Evolutionary conservation across 768 basidiomycete genomes (phyloP).

Genomic region (Scleroderma citrinum): DNA sequence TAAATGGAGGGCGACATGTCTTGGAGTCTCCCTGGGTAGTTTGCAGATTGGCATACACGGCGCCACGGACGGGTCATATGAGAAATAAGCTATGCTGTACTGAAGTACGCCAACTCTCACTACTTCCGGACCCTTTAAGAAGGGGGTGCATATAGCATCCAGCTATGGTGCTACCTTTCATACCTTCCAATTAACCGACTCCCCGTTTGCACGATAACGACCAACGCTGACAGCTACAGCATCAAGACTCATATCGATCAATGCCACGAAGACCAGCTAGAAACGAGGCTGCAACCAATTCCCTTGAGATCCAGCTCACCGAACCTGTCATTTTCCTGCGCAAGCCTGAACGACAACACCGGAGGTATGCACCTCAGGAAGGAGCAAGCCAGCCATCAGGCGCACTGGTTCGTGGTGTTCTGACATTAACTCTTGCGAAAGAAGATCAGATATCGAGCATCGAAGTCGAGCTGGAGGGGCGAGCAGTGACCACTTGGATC

Average conservation of each 20-base stretch:
- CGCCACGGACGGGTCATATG: too few species aligned
- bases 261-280: neutral
- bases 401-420: constrained; percentile 58
- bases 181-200: too few species aligned
- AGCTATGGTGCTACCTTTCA: too few species aligned
- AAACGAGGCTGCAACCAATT: constrained; percentile 19
- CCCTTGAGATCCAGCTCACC: constrained; percentile 54
- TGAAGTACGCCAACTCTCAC: too few species aligned
- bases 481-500: constrained; percentile 68
- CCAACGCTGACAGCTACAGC: neutral
- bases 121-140: too few species aligned
- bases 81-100: too few species aligned
- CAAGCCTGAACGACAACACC: constrained; percentile 32
- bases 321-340: constrained; percentile 72
- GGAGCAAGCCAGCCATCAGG: constrained; percentile 42
- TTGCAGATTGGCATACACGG: too few species aligned
- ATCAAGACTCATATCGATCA: too few species aligned
- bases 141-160: too few species aligned
- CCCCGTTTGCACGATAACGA: neutral
- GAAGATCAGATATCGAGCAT: constrained; percentile 85
- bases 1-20: too few species aligned
- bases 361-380: constrained; percentile 19
- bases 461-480: constrained; percentile 72
- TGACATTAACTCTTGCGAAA: constrained; percentile 61
- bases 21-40: too few species aligned